Evolutionary conservation across 139 green algal species (phyloP), one percentile per base, ranked within the genome.

Genomic region (Picochlorum sp.): DNA sequence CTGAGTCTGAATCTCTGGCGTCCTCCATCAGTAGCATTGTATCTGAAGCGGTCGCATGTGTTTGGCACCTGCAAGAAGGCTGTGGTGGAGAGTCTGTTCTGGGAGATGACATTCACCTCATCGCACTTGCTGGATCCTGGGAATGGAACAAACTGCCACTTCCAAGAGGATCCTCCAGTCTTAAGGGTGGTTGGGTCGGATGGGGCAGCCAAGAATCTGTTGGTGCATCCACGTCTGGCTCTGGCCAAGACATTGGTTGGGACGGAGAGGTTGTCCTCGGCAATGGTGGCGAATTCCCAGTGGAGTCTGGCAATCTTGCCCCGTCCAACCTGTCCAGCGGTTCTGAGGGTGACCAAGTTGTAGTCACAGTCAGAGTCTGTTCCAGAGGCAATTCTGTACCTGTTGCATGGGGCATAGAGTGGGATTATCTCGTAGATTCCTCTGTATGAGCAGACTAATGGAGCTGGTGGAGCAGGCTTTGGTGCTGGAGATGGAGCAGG

Each of bases 1-100:
- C 34, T 41, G 34, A 41, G 34, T 54, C 47, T 54, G 18, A 54
- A 54, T 23, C 47, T n/a, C 47, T 54, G 47, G 47, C 47, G 47
- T 13, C 18, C 47, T 54, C 47, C 47, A 10, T 54, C 47, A 13
- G 47, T 54, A 15, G 47, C 16, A 20, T 20, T 54, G 11, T 54
- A 54, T 20, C 16, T 54, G 47, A 54, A 54, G 47, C 47, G 47
- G 47, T n/a, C 18, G 11, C 47, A 54, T 24, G 47, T n/a, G 10
- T n/a, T 54, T 54, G 47, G 18, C 16, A 54, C 47, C 47, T 20
- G 16, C 16, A 54, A 10, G 47, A 54, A 54, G 18, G 47, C 47
- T 0, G 18, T 54, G 1, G 16, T 20, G 18, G 16, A n/a, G 16
- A 54, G 18, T 13, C 34, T 41, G 47, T 54, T 54, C 47, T 54